Conservation (phyloP, 495 filamentous ascomycete genomes). For the Penicillium atrosanguineum region DNA sequence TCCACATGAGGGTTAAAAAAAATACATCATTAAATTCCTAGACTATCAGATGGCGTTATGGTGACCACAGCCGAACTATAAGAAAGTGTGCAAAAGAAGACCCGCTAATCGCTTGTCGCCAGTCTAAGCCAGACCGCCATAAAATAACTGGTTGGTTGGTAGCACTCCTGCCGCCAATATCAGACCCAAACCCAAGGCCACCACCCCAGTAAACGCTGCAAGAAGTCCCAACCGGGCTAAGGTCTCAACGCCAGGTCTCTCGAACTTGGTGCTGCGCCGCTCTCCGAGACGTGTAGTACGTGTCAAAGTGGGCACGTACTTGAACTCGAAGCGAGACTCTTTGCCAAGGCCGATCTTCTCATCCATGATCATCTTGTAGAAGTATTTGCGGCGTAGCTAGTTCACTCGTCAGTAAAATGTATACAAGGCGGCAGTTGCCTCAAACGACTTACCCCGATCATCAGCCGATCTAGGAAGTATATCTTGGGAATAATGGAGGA, state of each 20-base stretch:
- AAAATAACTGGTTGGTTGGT: slow-evolving; percentile 11
- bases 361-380: slow-evolving; percentile 54
- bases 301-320: slow-evolving; percentile 57
- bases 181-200: slow-evolving; percentile 19
- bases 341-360: slow-evolving; percentile 55
- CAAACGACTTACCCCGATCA: slow-evolving; percentile 46
- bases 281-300: slow-evolving; percentile 33
- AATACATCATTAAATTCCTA: no score
- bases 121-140: slow-evolving; percentile 2
- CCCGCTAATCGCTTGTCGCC: background rate
- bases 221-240: slow-evolving; percentile 30
- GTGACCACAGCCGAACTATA: no score
- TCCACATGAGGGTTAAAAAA: no score
- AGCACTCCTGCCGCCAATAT: slow-evolving; percentile 23
- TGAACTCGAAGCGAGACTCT: slow-evolving; percentile 59
- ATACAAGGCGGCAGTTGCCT: background rate
- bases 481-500: slow-evolving; percentile 56
- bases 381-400: slow-evolving; percentile 48
- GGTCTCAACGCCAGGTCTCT: slow-evolving; percentile 27
- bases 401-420: background rate
- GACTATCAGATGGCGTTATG: no score
- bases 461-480: slow-evolving; percentile 54
- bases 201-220: slow-evolving; percentile 17
- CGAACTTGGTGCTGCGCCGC: slow-evolving; percentile 21
- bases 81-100: background rate